Evolutionary conservation across 306 rosid genomes (phyloP), one percentile per base, ranked within the genome.

Genomic region (Cucurbita ficifolia): DNA sequence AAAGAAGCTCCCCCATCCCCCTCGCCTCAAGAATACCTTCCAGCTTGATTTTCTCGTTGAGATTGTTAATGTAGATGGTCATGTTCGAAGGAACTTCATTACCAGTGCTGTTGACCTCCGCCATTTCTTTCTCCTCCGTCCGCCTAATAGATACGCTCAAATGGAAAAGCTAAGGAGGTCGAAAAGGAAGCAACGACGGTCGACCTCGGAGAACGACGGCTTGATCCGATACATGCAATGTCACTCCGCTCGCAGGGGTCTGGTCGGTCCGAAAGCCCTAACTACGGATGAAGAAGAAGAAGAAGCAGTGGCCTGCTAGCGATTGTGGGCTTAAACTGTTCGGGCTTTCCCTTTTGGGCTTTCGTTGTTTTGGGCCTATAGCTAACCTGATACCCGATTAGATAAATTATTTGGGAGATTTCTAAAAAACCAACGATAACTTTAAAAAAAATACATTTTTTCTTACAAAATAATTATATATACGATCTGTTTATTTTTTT

Each of bases 1-100:
- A 58, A 57, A 74, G 42, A 58, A 36, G 51, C 22, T 74, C 13
- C 36, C 5, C 17, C 2, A 17, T 13, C 36, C 45, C 58, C 48
- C 21, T 0, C 4, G 19, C 6, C 17, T 39, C 10, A 51, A 38
- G 45, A 21, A 36, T 70, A 90, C 97, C 97, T 1, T 95, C 97
- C 42, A 95, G 87, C 87, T 95, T 95, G 72, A 89, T 95, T 88
- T 95, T 95, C 83, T 95, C 97, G 74, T 89, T 89, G 61, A 95
- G 90, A 61, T 95, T 95, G 89, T 91, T 91, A 84, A 95, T 91
- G 87, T 95, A 95, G 73, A 95, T 95, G 22, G 99, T 95, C 83
- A 71, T 73, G 82, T 88, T 95, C 39, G 83, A 76, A 72, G 91
- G 76, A 76, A 36, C 54, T 78, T 91, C 97, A 9, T 77, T 10